These are phyloP conservation scores for Umbelopsis sp. DNA, from an alignment of 192 early-diverging fungal species.

Conservation along the genomic window DNA sequence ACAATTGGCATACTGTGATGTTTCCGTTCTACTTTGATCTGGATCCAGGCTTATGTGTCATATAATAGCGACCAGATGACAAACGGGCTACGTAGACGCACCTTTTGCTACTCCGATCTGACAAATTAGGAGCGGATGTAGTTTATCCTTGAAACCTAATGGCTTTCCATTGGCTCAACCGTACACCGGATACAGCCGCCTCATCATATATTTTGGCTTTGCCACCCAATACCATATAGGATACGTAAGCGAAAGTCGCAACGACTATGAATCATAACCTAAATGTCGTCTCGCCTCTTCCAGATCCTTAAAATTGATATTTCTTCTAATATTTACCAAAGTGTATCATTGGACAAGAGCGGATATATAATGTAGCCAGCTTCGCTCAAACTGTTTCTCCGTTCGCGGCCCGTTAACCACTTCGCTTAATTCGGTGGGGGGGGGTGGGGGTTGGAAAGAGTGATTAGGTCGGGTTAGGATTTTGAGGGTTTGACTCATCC, in stretches of 20 bases:
- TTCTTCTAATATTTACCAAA: too few relatives aligned
- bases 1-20: too few relatives aligned
- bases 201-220: background rate
- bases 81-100: background rate
- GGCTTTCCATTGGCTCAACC: background rate
- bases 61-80: background rate
- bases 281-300: too few relatives aligned
- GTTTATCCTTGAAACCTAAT: background rate
- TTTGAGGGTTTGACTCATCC: background rate
- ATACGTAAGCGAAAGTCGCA: constrained; percentile 2
- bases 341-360: background rate
- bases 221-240: background rate
- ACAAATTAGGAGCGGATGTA: constrained; percentile 6
- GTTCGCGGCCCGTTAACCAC: background rate
- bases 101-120: background rate
- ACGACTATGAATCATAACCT: too few relatives aligned
- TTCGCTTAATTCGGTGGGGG: background rate
- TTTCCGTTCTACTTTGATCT: too few relatives aligned
- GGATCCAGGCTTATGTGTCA: background rate
- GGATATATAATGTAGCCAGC: constrained; percentile 9
- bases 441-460: too few relatives aligned
- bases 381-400: constrained; percentile 13
- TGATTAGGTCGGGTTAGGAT: background rate
- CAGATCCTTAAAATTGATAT: too few relatives aligned
- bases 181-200: too few relatives aligned